A percentile compares a stretch with the other conserved stretches of the same genome.
Conservation (phyloP, 2,329 filamentous ascomycete species). For the Tricladium varicosporioides region DNA sequence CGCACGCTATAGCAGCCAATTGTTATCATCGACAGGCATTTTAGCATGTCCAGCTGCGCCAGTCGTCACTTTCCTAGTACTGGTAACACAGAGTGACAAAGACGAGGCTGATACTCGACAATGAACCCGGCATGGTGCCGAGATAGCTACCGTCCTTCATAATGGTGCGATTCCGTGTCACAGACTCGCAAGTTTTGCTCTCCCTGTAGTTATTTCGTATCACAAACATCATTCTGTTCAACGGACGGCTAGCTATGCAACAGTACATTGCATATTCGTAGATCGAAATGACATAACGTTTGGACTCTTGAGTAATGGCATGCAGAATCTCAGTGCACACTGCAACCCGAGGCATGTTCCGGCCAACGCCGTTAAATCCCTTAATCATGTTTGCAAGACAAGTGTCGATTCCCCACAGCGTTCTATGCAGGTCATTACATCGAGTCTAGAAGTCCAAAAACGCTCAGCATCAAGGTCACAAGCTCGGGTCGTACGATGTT, state of each 20-base stretch:
- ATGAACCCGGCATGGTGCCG: not conserved
- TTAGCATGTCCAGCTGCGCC: no score
- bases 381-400: not conserved
- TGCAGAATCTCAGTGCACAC: not conserved
- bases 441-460: no score
- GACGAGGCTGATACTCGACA: no score
- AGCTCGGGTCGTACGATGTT: not conserved
- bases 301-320: not conserved
- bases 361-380: no score
- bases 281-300: not conserved
- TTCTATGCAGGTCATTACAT: not conserved
- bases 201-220: not conserved
- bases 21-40: no score
- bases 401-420: not conserved
- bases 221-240: not conserved
- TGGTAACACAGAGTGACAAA: no score
- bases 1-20: no score
- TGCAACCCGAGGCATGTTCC: no score
- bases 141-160: not conserved
- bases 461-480: not conserved
- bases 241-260: no score
- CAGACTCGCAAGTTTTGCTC: not conserved
- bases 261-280: not conserved
- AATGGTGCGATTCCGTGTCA: not conserved
- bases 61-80: no score